Evolutionary conservation across 805 yeast genomes (phyloP).

Genomic region (Candida ortonii): DNA sequence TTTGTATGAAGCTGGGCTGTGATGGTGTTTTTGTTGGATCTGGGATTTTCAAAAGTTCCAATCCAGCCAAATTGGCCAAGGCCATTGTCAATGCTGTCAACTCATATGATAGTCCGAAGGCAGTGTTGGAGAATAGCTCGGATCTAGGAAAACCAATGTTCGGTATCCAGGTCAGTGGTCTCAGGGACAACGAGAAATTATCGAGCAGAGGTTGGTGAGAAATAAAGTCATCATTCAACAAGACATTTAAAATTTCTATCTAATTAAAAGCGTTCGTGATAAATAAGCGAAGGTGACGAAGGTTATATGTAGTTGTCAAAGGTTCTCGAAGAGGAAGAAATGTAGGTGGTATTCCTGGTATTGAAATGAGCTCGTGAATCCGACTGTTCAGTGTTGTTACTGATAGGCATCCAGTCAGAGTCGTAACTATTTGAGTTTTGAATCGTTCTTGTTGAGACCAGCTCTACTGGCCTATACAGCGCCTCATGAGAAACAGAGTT

Average conservation of each 20-base stretch:
- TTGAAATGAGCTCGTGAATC: not conserved
- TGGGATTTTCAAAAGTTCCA: constrained; percentile 71
- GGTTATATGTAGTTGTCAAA: no score
- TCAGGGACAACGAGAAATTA: constrained; percentile 44
- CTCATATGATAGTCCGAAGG: constrained; percentile 57
- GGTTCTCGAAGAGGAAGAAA: no score
- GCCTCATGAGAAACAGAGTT: no score
- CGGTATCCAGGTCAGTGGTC: constrained; percentile 58
- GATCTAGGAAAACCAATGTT: constrained; percentile 76
- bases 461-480: no score
- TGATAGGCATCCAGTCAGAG: no score
- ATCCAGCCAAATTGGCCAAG: constrained; percentile 69
- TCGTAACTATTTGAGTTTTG: no score
- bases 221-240: no score
- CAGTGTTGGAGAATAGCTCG: constrained; percentile 61
- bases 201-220: constrained; percentile 58
- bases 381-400: no score
- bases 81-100: constrained; percentile 83
- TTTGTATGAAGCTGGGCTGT: constrained; percentile 78
- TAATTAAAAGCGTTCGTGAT: no score
- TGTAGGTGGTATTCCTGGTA: constrained; percentile 3
- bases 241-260: no score
- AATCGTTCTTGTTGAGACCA: no score
- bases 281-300: no score
- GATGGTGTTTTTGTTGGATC: constrained; percentile 78